These are phyloP conservation scores for Microbotryum scabiosae DNA, from an alignment of 1,284 basidiomycete genomes.

Conservation along the genomic window DNA sequence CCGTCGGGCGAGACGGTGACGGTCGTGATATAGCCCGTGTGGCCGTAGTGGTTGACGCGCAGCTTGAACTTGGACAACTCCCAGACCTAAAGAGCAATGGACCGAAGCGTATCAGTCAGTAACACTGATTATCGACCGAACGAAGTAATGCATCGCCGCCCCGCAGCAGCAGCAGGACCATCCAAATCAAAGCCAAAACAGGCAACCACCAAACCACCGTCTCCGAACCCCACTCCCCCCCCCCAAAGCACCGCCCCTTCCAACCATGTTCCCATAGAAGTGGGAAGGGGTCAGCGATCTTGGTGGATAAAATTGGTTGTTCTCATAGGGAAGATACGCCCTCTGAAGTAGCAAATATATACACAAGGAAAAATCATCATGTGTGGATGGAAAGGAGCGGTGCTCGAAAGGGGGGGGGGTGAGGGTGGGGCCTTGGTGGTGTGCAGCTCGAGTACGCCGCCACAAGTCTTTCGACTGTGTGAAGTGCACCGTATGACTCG, in stretches of 20 bases:
- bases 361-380: constrained; percentile 48
- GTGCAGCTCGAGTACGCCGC: no score
- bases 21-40: constrained; percentile 99
- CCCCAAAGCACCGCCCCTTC: no score
- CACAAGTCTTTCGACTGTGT: not conserved
- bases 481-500: not conserved
- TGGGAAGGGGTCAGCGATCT: constrained; percentile 56
- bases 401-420: not conserved
- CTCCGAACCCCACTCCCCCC: no score
- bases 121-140: not conserved
- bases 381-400: not conserved
- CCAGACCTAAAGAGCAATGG: constrained; percentile 66
- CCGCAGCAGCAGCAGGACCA: no score
- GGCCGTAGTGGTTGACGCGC: constrained; percentile 99
- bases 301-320: constrained; percentile 57
- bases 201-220: no score
- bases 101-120: not conserved
- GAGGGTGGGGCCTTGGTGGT: not conserved
- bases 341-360: constrained; percentile 81
- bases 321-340: constrained; percentile 57
- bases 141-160: no score
- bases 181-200: no score
- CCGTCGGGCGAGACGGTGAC: constrained; percentile 98
- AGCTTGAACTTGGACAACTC: constrained; percentile 99
- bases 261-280: no score